Evolutionary conservation across 768 basidiomycete species (phyloP).

Genomic region (Agaricus blazei): DNA sequence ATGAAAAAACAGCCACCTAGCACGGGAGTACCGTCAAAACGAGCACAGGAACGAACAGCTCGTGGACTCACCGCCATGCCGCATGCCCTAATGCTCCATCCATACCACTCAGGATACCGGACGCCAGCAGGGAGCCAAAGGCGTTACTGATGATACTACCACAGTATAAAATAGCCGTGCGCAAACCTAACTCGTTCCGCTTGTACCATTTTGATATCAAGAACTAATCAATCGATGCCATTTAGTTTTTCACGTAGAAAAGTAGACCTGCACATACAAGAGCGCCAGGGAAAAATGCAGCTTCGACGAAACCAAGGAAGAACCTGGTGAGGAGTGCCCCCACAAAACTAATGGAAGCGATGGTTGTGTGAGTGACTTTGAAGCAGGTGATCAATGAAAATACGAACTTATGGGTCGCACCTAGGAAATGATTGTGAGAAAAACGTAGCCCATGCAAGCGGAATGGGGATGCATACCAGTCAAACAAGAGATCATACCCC

Average conservation of each 20-base stretch:
- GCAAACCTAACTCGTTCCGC: constrained; percentile 64
- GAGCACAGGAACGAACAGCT: not conserved
- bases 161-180: constrained; percentile 68
- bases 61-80: constrained; percentile 64
- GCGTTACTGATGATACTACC: constrained; percentile 83
- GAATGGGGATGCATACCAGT: constrained; percentile 32
- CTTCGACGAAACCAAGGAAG: constrained; percentile 67
- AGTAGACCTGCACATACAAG: constrained; percentile 22
- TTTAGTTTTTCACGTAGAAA: not conserved
- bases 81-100: constrained; percentile 67
- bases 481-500: constrained; percentile 58
- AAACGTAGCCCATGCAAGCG: not conserved
- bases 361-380: not conserved
- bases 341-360: constrained; percentile 44
- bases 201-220: constrained; percentile 78
- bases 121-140: constrained; percentile 79
- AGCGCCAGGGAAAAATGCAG: constrained; percentile 69
- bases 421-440: constrained; percentile 18
- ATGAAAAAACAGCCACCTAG: constrained; percentile 78
- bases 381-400: not conserved
- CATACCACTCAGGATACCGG: constrained; percentile 73
- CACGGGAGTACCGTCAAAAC: not conserved
- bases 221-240: constrained; percentile 28
- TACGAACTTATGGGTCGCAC: constrained; percentile 34
- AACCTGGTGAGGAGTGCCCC: constrained; percentile 72